Evolutionary conservation across 495 filamentous ascomycete genomes (phyloP).

Genomic region (Xylaria palmicola): DNA sequence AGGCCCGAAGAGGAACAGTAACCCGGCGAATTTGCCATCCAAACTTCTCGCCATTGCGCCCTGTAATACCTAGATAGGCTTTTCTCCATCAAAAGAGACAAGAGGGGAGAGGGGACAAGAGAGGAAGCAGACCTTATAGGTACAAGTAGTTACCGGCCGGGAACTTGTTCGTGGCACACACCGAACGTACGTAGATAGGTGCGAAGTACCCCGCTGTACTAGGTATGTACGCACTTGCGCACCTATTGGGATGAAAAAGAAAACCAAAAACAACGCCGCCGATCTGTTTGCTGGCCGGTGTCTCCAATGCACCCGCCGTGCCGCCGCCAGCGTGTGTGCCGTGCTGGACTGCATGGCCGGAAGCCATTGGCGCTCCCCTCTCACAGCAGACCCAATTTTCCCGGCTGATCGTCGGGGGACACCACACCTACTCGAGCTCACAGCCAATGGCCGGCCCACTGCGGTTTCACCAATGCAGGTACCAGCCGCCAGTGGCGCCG

Average conservation of each 20-base stretch:
- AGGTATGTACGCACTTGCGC: neutral
- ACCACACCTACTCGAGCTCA: too few species aligned
- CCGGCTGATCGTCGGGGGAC: constrained; percentile 2
- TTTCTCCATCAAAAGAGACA: too few species aligned
- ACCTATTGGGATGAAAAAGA: neutral
- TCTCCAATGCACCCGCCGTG: neutral
- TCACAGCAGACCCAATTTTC: neutral
- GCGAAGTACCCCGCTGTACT: too few species aligned
- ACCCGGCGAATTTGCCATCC: too few species aligned
- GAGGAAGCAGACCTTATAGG: too few species aligned
- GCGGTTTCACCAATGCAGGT: constrained; percentile 16
- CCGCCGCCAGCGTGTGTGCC: neutral
- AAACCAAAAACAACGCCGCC: neutral
- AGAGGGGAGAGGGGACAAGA: too few species aligned
- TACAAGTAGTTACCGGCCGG: too few species aligned
- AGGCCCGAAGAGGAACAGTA: too few species aligned
- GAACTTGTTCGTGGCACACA: too few species aligned
- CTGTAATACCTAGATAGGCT: too few species aligned
- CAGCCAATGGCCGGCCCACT: constrained; percentile 1
- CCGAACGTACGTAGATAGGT: too few species aligned
- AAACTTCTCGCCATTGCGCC: too few species aligned
- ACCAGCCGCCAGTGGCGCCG: constrained; percentile 1
- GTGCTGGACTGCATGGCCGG: neutral
- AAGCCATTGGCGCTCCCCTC: constrained; percentile 1
- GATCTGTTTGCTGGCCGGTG: neutral